A percentile compares a stretch with the other conserved stretches of the same genome.
These are phyloP conservation scores for Symbiodinium natans DNA, from an alignment of 73 alveolate species.

Conservation along the genomic window DNA sequence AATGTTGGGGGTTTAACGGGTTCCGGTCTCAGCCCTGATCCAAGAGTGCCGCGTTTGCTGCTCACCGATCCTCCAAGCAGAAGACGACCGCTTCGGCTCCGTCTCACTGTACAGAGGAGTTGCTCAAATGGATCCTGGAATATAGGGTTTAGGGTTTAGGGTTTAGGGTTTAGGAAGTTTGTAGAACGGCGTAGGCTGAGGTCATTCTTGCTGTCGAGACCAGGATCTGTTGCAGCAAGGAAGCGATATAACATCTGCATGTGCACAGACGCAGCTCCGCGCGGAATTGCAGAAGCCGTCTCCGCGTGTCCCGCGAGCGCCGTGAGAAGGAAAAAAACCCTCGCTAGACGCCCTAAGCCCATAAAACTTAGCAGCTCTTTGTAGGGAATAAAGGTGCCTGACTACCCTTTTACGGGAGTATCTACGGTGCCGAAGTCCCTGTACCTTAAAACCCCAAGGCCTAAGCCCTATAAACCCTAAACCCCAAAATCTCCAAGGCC, in stretches of 20 bases:
- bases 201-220: no score
- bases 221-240: no score
- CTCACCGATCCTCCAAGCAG: background rate
- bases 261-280: background rate
- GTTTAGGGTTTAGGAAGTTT: no score
- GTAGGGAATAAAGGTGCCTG: no score
- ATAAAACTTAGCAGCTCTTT: no score
- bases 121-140: background rate
- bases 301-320: background rate
- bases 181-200: no score
- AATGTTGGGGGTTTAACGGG: background rate
- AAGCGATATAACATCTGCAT: background rate
- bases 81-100: background rate
- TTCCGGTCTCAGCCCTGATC: background rate
- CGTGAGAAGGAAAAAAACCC: no score
- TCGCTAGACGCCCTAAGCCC: no score
- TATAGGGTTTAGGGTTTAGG: no score
- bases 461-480: background rate
- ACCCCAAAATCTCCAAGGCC: background rate
- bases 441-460: no score
- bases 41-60: background rate
- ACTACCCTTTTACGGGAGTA: no score
- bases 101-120: background rate
- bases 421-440: no score
- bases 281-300: slow-evolving; percentile 3